Conservation (phyloP, 163 green algal species). For the Scenedesmus sp. region DNA sequence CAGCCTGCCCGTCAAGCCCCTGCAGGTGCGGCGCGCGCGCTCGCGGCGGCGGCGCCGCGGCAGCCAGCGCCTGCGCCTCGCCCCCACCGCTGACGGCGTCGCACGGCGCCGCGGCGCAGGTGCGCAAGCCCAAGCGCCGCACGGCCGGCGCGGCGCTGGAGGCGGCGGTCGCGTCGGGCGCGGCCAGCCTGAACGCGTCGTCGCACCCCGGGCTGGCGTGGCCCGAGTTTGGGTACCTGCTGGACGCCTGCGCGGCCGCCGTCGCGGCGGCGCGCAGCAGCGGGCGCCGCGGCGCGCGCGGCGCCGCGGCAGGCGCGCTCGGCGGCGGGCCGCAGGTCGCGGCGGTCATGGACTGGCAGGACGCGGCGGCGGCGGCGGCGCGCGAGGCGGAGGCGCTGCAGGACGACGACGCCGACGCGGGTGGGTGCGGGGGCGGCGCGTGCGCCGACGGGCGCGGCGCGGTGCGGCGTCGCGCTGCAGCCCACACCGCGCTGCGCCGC, state of each 20-base stretch:
- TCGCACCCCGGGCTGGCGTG: constrained; percentile 13
- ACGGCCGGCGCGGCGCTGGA: not conserved
- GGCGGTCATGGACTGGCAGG: constrained; percentile 42
- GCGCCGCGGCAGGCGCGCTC: not conserved
- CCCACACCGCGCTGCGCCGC: too few species aligned
- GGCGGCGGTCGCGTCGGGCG: not conserved
- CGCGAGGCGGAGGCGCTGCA: constrained; percentile 1
- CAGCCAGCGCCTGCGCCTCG: too few species aligned
- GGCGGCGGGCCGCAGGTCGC: not conserved
- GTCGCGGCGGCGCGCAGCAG: not conserved
- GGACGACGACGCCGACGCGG: not conserved
- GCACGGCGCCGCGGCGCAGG: constrained; percentile 8
- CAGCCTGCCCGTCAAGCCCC: constrained; percentile 59
- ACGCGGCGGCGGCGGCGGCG: constrained; percentile 30
- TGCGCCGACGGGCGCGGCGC: too few species aligned
- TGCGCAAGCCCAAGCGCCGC: not conserved
- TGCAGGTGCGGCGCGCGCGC: constrained; percentile 55
- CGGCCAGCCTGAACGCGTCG: not conserved
- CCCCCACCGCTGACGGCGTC: not conserved
- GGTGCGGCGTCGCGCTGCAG: too few species aligned
- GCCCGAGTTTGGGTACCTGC: constrained; percentile 45
- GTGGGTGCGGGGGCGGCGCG: too few species aligned
- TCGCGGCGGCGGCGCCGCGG: not conserved
- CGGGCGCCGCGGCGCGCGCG: not conserved
- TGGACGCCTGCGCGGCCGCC: constrained; percentile 25